Percentiles rank a stretch among this genome's conserved stretches.
phyloP scores from a whole-genome alignment of 371 early-diverging fungal genomes.

The Umbelopsis sp. region DNA sequence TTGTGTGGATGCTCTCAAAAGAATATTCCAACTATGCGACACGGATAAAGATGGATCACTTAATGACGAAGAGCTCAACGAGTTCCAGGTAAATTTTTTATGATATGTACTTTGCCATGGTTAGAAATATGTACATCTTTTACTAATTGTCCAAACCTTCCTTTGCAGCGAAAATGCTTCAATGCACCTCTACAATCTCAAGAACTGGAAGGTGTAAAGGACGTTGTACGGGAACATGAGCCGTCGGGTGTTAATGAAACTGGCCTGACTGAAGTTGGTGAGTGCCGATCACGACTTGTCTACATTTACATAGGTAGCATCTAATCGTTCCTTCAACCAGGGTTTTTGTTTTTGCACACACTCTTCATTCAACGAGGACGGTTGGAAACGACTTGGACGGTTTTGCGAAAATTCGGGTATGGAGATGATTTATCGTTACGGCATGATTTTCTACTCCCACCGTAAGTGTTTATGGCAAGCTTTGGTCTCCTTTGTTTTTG shows the following conservation, averaged over 20 bases:
- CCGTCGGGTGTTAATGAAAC: slow-evolving; percentile 82
- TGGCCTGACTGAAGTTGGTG: slow-evolving; percentile 83
- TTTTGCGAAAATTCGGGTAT: slow-evolving; percentile 93
- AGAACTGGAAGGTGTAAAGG: slow-evolving; percentile 95
- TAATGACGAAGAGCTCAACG: slow-evolving; percentile 93
- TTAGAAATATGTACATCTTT: not conserved
- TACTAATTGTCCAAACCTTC: not conserved
- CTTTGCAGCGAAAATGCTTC: slow-evolving; percentile 85
- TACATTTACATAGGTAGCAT: slow-evolving; percentile 4
- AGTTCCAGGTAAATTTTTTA: slow-evolving; percentile 83
- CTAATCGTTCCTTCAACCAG: slow-evolving; percentile 29
- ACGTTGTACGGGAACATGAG: slow-evolving; percentile 87
- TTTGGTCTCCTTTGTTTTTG: too few species aligned
- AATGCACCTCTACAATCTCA: slow-evolving; percentile 90
- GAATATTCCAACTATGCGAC: slow-evolving; percentile 96
- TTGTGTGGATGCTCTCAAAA: slow-evolving; percentile 86
- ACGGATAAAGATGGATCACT: slow-evolving; percentile 88
- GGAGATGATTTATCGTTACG: slow-evolving; percentile 89
- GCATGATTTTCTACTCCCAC: slow-evolving; percentile 87
- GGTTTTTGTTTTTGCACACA: slow-evolving; percentile 91
- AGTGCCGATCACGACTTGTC: not conserved
- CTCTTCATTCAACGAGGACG: slow-evolving; percentile 96
- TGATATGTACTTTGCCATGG: not conserved
- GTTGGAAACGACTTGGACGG: slow-evolving; percentile 97
- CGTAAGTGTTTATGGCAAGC: slow-evolving; percentile 40